Percentiles rank a stretch among this genome's conserved stretches.
phyloP scores from a whole-genome alignment of 2,329 filamentous ascomycete species.

The Daldinia sp. region DNA sequence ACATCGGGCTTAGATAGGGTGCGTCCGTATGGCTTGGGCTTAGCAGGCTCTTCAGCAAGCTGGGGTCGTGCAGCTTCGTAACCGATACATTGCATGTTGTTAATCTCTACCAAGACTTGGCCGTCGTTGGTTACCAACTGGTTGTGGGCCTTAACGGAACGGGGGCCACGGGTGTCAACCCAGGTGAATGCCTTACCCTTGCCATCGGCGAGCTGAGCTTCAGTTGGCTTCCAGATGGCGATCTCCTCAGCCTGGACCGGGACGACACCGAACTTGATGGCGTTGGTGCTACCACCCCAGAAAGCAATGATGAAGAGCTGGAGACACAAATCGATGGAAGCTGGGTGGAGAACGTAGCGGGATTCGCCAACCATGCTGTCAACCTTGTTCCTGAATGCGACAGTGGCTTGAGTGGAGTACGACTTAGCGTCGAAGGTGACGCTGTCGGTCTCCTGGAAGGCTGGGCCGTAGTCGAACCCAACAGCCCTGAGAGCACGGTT shows the following conservation, averaged over 20 bases:
- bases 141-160: slow-evolving; percentile 34
- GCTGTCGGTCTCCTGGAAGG: slow-evolving; percentile 48
- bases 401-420: slow-evolving; percentile 43
- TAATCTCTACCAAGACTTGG: slow-evolving; percentile 35
- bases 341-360: slow-evolving; percentile 51
- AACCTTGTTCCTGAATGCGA: slow-evolving; percentile 28
- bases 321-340: slow-evolving; percentile 49
- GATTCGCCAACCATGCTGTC: slow-evolving; percentile 46
- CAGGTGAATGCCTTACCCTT: slow-evolving; percentile 34
- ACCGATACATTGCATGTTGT: slow-evolving; percentile 32
- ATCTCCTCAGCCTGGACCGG: slow-evolving; percentile 37
- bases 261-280: slow-evolving; percentile 46
- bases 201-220: background rate
- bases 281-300: slow-evolving; percentile 41
- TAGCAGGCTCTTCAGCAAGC: slow-evolving; percentile 3
- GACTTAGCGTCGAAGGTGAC: slow-evolving; percentile 42
- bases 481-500: slow-evolving; percentile 47
- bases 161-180: slow-evolving; percentile 31
- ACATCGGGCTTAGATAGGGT: slow-evolving; percentile 1
- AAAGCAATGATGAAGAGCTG: slow-evolving; percentile 48
- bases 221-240: slow-evolving; percentile 6
- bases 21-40: slow-evolving; percentile 20
- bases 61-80: slow-evolving; percentile 41
- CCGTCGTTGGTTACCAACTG: slow-evolving; percentile 26
- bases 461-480: slow-evolving; percentile 52